Evolutionary conservation across 1,284 basidiomycete species (phyloP), one percentile per base, ranked within the genome.

Genomic region (Ganoderma sinense): DNA sequence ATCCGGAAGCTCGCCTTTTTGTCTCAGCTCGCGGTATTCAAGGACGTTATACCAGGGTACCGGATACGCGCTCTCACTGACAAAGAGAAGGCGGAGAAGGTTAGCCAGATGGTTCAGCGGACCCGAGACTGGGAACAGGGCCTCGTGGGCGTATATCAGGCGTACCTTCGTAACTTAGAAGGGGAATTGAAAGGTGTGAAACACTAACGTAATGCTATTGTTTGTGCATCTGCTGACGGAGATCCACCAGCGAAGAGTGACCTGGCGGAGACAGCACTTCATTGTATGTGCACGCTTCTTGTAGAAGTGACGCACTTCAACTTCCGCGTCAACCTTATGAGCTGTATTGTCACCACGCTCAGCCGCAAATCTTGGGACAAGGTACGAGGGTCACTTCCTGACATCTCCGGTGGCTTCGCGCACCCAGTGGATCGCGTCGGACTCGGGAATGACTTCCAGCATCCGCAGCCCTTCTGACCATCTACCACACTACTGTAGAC

Each of bases 41-140:
- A 96, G 78, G 98, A 99, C 80, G 89, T 99, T 71, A 91, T 99
- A 60, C 98, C 98, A 36, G 96, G 94, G 41, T 95, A 94, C 80
- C 86, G 89, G 64, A 98, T 99, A 78, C 94, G 98, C 65, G 83
- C 91, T 18, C 85, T 99, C 41, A 96, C 95, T 2, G 97, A 97
- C 48, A 89, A 89, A 72, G 98, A 99, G 82, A 94, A 94, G 80
- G 84, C 91, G 5, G 97, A 98, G 80, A 97, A 97, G 80, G 97
- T 99, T 68, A 92, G 95, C 79, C 97, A 99, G 82, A 92, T 97
- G 82, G 96, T 99, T 4, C 88, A 93, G 23, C 88, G 92, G 39
- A 92, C 95, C 72, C 89, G 98, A 75, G 98, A 99, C 78, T 99
- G 94, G 87, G 98, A 99, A 80, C 96, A 99, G 80, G 94, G 97